phyloP scores from a whole-genome alignment of 169 alveolate genomes.

The Plasmodium gonderi region DNA sequence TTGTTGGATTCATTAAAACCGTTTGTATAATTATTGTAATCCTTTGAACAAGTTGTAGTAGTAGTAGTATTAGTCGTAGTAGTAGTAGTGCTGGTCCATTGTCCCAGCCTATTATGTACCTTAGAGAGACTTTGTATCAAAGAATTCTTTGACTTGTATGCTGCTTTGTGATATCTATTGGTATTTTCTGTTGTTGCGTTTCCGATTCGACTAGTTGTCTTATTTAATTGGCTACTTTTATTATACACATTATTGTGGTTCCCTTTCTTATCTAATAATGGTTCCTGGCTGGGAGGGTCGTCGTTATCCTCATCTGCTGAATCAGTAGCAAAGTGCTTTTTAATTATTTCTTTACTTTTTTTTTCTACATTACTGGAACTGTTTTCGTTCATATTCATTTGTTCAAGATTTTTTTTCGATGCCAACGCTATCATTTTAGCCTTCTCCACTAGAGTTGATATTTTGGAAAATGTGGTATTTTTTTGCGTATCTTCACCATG shows the following conservation, averaged over 20 bases:
- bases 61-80: no score
- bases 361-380: conserved; percentile 27
- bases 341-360: conserved; percentile 56
- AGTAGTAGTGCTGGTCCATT: not conserved
- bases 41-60: no score
- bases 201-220: not conserved
- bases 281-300: conserved; percentile 10
- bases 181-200: not conserved
- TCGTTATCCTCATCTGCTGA: conserved; percentile 68
- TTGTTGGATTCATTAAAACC: not conserved
- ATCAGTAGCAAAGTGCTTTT: conserved; percentile 58
- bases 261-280: conserved; percentile 7
- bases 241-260: not conserved
- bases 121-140: not conserved
- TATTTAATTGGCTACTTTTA: not conserved
- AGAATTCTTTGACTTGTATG: not conserved
- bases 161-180: not conserved
- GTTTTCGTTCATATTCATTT: conserved; percentile 62
- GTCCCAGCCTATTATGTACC: not conserved
- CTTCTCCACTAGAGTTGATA: conserved; percentile 36
- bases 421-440: conserved; percentile 56
- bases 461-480: not conserved
- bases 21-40: not conserved
- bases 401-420: conserved; percentile 53
- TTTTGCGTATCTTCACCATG: not conserved